Evolutionary conservation across 2,329 filamentous ascomycete genomes (phyloP).

Genomic region (Aspergillus arachidicola): DNA sequence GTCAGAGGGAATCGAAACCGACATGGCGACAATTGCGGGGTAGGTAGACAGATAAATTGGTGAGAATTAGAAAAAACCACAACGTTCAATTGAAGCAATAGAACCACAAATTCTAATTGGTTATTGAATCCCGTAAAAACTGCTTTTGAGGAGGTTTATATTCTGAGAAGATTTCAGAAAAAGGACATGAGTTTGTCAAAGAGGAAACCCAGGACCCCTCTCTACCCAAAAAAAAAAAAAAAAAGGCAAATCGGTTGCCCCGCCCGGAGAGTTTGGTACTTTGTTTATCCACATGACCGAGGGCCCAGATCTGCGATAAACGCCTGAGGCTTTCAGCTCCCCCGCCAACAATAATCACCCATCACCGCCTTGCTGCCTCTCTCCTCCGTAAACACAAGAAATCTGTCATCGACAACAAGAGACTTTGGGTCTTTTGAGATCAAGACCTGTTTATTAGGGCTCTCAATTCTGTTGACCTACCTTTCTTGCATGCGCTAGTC

Average conservation of each 20-base stretch:
- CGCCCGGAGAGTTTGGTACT: slow-evolving; percentile 20
- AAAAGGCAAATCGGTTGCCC: slow-evolving; percentile 19
- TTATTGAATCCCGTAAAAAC: background rate
- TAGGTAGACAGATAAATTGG: background rate
- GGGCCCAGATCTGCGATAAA: slow-evolving; percentile 18
- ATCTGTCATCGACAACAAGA: background rate
- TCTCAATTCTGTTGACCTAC: slow-evolving; percentile 3
- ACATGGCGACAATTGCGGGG: slow-evolving; percentile 27
- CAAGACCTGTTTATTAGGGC: no score
- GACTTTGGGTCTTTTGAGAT: background rate
- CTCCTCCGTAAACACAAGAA: slow-evolving; percentile 1
- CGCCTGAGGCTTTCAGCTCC: slow-evolving; percentile 22
- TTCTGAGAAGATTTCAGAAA: background rate
- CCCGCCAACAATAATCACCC: slow-evolving; percentile 27
- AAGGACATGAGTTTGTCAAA: background rate
- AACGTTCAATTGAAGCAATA: background rate
- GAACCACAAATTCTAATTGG: background rate
- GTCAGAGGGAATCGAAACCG: slow-evolving; percentile 29
- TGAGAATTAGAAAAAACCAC: background rate
- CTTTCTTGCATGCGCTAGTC: slow-evolving; percentile 3
- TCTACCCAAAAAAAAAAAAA: slow-evolving; percentile 8
- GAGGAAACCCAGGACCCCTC: slow-evolving; percentile 9
- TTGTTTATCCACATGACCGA: slow-evolving; percentile 24
- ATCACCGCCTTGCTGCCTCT: slow-evolving; percentile 20
- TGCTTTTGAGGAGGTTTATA: background rate